Percentiles rank a stretch among this genome's conserved stretches.
Conservation (phyloP, 306 rosid genomes). For the Ochetophila trinervis region DNA sequence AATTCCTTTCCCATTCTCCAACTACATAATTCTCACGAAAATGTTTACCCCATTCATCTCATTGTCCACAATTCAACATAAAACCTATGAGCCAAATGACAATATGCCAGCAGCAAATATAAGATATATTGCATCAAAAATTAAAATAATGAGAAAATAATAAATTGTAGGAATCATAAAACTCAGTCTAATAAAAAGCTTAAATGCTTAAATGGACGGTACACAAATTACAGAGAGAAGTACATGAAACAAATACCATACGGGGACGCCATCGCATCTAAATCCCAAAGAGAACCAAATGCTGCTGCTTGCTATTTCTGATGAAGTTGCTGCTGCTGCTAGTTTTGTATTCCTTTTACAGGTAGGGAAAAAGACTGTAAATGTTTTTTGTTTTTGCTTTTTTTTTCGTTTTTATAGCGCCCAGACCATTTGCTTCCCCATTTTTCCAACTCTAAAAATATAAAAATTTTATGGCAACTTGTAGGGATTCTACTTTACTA, state of each 20-base stretch:
- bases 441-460: slow-evolving; percentile 22
- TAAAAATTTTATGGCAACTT: slow-evolving; percentile 14
- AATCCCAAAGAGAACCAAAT: not conserved
- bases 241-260: slow-evolving; percentile 4
- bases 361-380: slow-evolving; percentile 13
- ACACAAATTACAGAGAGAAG: slow-evolving; percentile 16
- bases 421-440: slow-evolving; percentile 16
- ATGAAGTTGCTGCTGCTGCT: slow-evolving; percentile 12
- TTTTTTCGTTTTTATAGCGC: slow-evolving; percentile 12
- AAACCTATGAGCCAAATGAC: too few species aligned
- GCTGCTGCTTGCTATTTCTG: slow-evolving; percentile 12
- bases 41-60: too few species aligned
- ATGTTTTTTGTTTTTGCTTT: too few species aligned
- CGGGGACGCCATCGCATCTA: slow-evolving; percentile 12
- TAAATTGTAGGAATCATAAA: slow-evolving; percentile 11
- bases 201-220: not conserved
- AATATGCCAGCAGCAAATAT: too few species aligned
- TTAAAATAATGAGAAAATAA: not conserved
- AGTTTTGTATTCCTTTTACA: not conserved
- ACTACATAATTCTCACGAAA: too few species aligned
- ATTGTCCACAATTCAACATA: not conserved
- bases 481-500: slow-evolving; percentile 15
- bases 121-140: not conserved
- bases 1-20: too few species aligned
- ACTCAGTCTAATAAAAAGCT: slow-evolving; percentile 25